Base-by-base conservation (phyloP, 2,329 filamentous ascomycete genomes). In the Orbilia oligospora region DNA sequence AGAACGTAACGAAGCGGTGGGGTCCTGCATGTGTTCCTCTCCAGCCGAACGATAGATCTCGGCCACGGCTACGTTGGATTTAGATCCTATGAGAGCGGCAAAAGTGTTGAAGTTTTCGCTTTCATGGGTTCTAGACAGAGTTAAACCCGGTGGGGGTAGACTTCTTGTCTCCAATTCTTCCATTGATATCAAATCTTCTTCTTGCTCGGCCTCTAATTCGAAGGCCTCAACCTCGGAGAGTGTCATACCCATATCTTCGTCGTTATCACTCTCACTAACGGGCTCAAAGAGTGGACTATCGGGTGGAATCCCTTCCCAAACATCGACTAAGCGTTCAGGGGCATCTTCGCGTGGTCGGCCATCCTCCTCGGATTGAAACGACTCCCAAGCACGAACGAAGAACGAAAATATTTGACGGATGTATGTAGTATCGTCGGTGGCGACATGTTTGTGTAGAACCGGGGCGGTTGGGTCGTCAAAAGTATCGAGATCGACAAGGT, bases 261-360 rank as follows among this genome's bases (percentile, higher is more conserved):
- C 49, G 30, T 58, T 41, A 12, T 77, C 73, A 22, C 73, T 77
- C 14, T 71, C 61, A 22, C 73, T 71, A 18, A 44, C 27, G 4
- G 73, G 73, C 5, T 71, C 67, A 22, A 71, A 71, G 9, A 64
- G 10, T 14, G 61, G 58, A 24, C 33, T 68, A 33, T 77, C 73
- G 9, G 61, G 51, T 16, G 67, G 61, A 16, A 77, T 53, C 2
- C 66, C 58, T 0, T 71, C 73, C 73, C 73, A 77, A 20, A 66
- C 44, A 4, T 77, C 67, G 14, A 77, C 67, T 20, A 71, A 30
- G 4, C 51, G 41, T 18, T 56, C 63, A n/a, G 72, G 66, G 24
- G 48, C 48, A 16, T 71, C 61, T 5, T 58, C 58, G n/a, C 64
- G 49, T 20, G 58, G 22, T 46, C 73, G 30, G 5, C 73, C 73